Evolutionary conservation across 2,329 filamentous ascomycete species (phyloP).

Genomic region (Aspergillus sojae): DNA sequence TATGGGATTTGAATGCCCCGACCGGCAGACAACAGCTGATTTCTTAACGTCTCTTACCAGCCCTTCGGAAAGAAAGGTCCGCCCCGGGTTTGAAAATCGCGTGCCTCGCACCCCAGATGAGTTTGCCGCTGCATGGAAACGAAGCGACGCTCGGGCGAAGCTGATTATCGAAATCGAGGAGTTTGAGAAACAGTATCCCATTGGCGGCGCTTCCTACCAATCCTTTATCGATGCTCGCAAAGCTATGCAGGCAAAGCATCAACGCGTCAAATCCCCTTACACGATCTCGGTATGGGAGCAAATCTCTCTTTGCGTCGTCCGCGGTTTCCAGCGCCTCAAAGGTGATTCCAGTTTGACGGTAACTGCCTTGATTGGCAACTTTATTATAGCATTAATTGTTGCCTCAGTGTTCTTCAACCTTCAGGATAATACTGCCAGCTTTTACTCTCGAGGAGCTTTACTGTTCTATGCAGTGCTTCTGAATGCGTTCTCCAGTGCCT

Average conservation of each 20-base stretch:
- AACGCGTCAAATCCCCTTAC: conserved; percentile 16
- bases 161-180: conserved; percentile 41
- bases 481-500: conserved; percentile 11
- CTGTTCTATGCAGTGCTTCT: conserved; percentile 11
- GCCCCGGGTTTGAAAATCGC: conserved; percentile 59
- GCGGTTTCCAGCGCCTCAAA: conserved; percentile 17
- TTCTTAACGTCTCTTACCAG: conserved; percentile 70
- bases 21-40: conserved; percentile 66
- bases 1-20: conserved; percentile 67
- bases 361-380: conserved; percentile 11
- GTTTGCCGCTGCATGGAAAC: conserved; percentile 59
- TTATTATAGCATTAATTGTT: conserved; percentile 15
- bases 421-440: conserved; percentile 9
- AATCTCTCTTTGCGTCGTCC: conserved; percentile 13
- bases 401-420: conserved; percentile 20
- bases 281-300: conserved; percentile 17
- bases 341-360: conserved; percentile 15
- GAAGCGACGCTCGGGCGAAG: conserved; percentile 46
- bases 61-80: conserved; percentile 57
- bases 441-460: conserved; percentile 17
- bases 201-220: conserved; percentile 37
- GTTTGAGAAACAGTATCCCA: conserved; percentile 29
- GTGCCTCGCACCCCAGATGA: conserved; percentile 69
- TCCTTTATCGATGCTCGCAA: conserved; percentile 37
- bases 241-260: conserved; percentile 16